Conservation (phyloP, 2,329 filamentous ascomycete genomes). For the Monosporascus sp. region DNA sequence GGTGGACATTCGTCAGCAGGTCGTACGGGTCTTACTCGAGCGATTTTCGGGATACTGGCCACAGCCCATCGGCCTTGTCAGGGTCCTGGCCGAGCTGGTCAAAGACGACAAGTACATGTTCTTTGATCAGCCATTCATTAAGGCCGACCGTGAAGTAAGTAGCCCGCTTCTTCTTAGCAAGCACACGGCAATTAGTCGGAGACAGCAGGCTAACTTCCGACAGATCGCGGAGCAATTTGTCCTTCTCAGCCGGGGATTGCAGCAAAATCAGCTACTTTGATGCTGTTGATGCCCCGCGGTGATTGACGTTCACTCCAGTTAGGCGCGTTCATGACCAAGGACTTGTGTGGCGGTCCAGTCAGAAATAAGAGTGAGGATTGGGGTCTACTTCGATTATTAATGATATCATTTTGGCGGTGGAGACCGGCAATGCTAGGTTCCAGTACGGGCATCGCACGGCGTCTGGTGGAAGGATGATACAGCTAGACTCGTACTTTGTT, state of each 20-base stretch:
- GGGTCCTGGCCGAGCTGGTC: constrained; percentile 80
- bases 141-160: constrained; percentile 76
- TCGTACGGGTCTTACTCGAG: constrained; percentile 83
- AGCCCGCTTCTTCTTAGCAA: neutral
- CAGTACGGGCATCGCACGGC: neutral
- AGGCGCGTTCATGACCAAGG: neutral
- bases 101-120: constrained; percentile 90
- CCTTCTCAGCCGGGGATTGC: neutral
- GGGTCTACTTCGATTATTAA: neutral
- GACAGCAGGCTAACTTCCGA: constrained; percentile 6
- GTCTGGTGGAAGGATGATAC: neutral
- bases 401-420: neutral
- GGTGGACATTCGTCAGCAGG: constrained; percentile 79
- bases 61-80: constrained; percentile 91
- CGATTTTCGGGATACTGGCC: constrained; percentile 83
- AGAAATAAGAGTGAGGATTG: neutral
- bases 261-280: neutral
- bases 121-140: constrained; percentile 90
- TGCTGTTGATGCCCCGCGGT: neutral
- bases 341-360: neutral
- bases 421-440: neutral
- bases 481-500: neutral
- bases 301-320: neutral
- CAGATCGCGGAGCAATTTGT: constrained; percentile 24
- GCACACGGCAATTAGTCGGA: neutral